Evolutionary conservation across 192 early-diverging fungal species (phyloP).

Genomic region (Coemansia sp.): DNA sequence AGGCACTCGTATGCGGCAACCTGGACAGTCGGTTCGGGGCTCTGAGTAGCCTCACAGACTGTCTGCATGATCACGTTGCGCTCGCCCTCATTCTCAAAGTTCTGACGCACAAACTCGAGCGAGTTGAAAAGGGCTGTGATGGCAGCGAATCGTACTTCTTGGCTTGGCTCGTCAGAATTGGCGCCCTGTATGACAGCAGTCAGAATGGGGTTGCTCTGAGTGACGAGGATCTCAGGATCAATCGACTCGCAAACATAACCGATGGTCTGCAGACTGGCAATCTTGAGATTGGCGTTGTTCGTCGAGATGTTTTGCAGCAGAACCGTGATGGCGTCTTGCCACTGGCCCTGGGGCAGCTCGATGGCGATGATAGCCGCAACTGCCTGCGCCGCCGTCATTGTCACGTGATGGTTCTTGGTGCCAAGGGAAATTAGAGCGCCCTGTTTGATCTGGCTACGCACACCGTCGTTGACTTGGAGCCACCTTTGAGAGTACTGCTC

Average conservation of each 20-base stretch:
- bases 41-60: constrained; percentile 95
- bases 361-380: constrained; percentile 91
- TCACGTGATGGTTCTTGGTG: constrained; percentile 53
- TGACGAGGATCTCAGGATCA: constrained; percentile 73
- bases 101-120: constrained; percentile 90
- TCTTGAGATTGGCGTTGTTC: constrained; percentile 69
- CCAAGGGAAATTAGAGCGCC: constrained; percentile 47
- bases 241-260: constrained; percentile 94
- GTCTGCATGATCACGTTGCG: constrained; percentile 99
- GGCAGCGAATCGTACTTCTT: constrained; percentile 86
- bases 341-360: constrained; percentile 85
- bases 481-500: constrained; percentile 65
- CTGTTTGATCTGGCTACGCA: constrained; percentile 72
- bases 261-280: constrained; percentile 83
- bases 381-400: constrained; percentile 74
- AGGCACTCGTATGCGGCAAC: constrained; percentile 93
- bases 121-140: constrained; percentile 92
- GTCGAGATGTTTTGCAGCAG: constrained; percentile 78
- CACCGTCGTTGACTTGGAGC: constrained; percentile 60
- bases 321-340: constrained; percentile 82
- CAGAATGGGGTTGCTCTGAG: constrained; percentile 87
- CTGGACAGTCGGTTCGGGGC: constrained; percentile 70
- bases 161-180: constrained; percentile 86
- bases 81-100: constrained; percentile 93
- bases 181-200: constrained; percentile 95